phyloP scores from a whole-genome alignment of 768 basidiomycete species.

The Mycena olivaceomarginata region DNA sequence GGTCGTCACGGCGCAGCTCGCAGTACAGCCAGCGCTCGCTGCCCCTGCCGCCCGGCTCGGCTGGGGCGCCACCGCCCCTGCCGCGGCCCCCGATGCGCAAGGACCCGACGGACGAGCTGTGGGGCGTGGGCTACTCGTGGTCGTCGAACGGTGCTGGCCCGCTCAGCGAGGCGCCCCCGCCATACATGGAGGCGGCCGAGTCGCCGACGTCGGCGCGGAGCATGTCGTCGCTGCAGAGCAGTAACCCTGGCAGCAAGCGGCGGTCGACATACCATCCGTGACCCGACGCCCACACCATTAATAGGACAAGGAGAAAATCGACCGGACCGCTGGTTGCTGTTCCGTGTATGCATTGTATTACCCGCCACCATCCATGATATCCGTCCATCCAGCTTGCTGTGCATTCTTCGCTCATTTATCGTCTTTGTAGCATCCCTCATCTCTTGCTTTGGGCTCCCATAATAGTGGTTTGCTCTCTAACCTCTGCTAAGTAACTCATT shows the following conservation, averaged over 20 bases:
- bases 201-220: conserved; percentile 23
- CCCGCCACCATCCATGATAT: conserved; percentile 21
- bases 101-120: conserved; percentile 28
- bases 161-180: conserved; percentile 41
- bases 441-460: conserved; percentile 14
- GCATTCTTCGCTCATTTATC: conserved; percentile 31
- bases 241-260: background rate
- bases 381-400: background rate
- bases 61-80: conserved; percentile 21
- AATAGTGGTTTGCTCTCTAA: conserved; percentile 21
- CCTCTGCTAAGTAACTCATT: conserved; percentile 6
- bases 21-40: conserved; percentile 42
- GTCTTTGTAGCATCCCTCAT: conserved; percentile 24
- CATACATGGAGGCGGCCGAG: conserved; percentile 27
- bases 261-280: conserved; percentile 2
- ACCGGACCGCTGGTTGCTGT: no score
- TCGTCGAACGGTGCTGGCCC: conserved; percentile 2
- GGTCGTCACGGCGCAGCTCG: conserved; percentile 32
- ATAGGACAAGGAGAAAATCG: background rate
- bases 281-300: background rate
- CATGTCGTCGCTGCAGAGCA: conserved; percentile 18
- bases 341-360: conserved; percentile 26
- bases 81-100: conserved; percentile 35
- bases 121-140: conserved; percentile 36
- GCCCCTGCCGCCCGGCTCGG: conserved; percentile 35